Evolutionary conservation across 75 land plant species (phyloP).

Genomic region (Gnetum montanum): DNA sequence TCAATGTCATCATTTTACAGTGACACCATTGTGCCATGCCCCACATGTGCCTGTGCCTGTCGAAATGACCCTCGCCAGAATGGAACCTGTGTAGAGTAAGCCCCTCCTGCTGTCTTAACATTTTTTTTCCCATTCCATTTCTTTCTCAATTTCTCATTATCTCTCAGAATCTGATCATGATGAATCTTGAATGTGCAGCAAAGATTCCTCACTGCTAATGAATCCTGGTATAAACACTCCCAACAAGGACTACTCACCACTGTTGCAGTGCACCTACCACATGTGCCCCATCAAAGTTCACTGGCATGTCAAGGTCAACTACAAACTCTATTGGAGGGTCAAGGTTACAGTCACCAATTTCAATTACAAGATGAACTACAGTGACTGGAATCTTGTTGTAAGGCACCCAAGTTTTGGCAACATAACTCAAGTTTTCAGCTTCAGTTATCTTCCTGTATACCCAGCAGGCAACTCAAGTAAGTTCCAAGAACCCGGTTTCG

Average conservation of each 20-base stretch:
- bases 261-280: conserved; percentile 33
- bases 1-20: conserved; percentile 51
- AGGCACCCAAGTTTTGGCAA: conserved; percentile 64
- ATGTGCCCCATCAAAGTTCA: conserved; percentile 70
- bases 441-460: conserved; percentile 33
- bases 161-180: neutral
- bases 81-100: conserved; percentile 30
- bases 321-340: conserved; percentile 58
- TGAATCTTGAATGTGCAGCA: conserved; percentile 8
- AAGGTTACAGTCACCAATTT: conserved; percentile 58
- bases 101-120: neutral
- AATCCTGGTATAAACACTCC: conserved; percentile 9
- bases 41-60: conserved; percentile 44
- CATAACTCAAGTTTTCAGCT: conserved; percentile 48
- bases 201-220: neutral
- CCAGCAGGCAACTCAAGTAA: conserved; percentile 48
- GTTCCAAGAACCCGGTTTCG: neutral
- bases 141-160: neutral
- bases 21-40: conserved; percentile 38
- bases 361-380: conserved; percentile 45
- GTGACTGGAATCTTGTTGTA: conserved; percentile 50
- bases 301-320: conserved; percentile 69
- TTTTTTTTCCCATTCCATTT: neutral
- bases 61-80: conserved; percentile 16
- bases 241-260: conserved; percentile 1